These are phyloP conservation scores for Oryza coarctata DNA, from an alignment of 176 grass and related monocot species.

Conservation along the genomic window DNA sequence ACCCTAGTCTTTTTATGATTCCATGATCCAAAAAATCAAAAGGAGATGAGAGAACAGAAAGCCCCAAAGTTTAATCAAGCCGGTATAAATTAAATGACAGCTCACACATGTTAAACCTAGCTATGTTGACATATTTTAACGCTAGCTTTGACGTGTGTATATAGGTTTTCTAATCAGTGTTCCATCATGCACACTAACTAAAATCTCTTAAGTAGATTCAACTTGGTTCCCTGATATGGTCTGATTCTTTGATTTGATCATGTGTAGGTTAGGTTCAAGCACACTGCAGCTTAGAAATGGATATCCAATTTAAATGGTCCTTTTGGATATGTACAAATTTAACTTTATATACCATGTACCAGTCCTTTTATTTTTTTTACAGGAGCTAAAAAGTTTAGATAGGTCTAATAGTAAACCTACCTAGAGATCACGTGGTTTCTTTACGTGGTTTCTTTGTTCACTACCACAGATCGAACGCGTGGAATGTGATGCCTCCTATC, in stretches of 20 bases:
- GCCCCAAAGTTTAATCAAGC: constrained; percentile 3
- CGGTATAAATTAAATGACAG: constrained; percentile 27
- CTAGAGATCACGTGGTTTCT: neutral
- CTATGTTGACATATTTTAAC: neutral
- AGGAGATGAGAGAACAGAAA: neutral
- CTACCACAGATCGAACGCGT: too few species aligned
- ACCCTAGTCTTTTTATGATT: constrained; percentile 39
- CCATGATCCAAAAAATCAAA: constrained; percentile 21
- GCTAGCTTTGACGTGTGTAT: constrained; percentile 26
- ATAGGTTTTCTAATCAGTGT: constrained; percentile 18
- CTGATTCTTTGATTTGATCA: neutral
- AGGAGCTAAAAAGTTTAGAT: neutral
- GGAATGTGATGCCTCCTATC: too few species aligned
- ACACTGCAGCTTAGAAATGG: constrained; percentile 6
- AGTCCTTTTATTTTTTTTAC: neutral
- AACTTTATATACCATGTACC: neutral
- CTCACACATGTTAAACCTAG: neutral
- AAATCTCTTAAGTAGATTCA: constrained; percentile 26
- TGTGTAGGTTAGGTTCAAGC: constrained; percentile 26
- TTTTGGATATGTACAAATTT: neutral
- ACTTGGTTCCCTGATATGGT: constrained; percentile 22
- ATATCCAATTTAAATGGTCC: neutral
- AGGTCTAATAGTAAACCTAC: neutral
- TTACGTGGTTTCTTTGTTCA: too few species aligned
- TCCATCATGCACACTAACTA: constrained; percentile 32